Conservation (phyloP, 1,139 yeast species). For the Sugiyamaella grinbergsii region DNA sequence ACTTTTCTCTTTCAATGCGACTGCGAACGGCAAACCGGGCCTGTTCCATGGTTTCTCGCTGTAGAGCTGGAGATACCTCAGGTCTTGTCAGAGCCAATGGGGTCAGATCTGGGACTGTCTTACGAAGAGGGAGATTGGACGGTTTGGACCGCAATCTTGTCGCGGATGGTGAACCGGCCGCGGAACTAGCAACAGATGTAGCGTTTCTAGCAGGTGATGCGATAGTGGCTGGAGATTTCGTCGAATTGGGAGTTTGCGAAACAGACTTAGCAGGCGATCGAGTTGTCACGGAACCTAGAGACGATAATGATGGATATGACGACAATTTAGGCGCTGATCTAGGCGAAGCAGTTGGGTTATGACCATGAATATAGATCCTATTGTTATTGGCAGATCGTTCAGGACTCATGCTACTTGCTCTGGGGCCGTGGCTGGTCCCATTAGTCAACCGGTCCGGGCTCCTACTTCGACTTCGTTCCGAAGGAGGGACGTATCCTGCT, state of each 20-base stretch:
- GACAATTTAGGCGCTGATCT: constrained; percentile 14
- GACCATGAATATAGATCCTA: constrained; percentile 12
- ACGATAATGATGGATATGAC: constrained; percentile 17
- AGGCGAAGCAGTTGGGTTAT: constrained; percentile 5
- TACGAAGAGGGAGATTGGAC: constrained; percentile 18
- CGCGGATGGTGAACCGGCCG: constrained; percentile 16
- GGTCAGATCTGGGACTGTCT: constrained; percentile 17
- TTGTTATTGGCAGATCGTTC: background rate
- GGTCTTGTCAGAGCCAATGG: constrained; percentile 12
- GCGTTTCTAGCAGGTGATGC: constrained; percentile 5
- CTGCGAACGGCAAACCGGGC: constrained; percentile 37
- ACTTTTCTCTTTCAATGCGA: constrained; percentile 35
- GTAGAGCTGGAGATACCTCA: constrained; percentile 17
- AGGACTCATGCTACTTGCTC: constrained; percentile 9
- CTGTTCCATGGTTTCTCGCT: constrained; percentile 34
- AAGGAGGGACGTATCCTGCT: background rate
- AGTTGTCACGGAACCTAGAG: constrained; percentile 6
- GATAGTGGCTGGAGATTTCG: background rate
- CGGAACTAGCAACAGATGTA: constrained; percentile 3
- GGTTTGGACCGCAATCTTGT: constrained; percentile 20
- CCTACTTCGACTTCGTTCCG: constrained; percentile 2
- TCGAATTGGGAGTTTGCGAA: constrained; percentile 8
- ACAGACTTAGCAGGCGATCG: background rate
- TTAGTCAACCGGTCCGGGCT: constrained; percentile 7
- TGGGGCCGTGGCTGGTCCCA: background rate